These are phyloP conservation scores for Rosa rugosa DNA, from an alignment of 306 rosid genomes.

Conservation along the genomic window DNA sequence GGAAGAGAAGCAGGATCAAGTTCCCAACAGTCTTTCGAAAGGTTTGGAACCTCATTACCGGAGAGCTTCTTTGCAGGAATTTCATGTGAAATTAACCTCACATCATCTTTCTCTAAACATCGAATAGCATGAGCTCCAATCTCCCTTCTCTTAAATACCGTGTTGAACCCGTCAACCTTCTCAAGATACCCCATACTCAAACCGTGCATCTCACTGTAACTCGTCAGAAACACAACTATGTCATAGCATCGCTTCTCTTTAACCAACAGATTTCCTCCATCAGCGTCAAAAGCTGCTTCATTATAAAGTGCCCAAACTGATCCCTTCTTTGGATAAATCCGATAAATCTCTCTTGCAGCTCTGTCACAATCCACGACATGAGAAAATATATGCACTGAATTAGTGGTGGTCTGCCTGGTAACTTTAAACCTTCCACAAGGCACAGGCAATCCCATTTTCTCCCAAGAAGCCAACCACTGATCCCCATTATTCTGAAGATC, in stretches of 20 bases:
- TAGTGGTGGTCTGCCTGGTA: constrained; percentile 42
- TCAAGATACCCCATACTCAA: constrained; percentile 83
- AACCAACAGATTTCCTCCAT: constrained; percentile 31
- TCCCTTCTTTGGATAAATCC: constrained; percentile 85
- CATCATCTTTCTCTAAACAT: constrained; percentile 53
- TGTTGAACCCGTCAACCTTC: constrained; percentile 83
- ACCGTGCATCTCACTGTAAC: constrained; percentile 68
- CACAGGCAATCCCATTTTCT: constrained; percentile 55
- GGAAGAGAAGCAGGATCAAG: constrained; percentile 99
- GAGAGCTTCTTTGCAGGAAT: constrained; percentile 77
- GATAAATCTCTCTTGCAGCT: constrained; percentile 59
- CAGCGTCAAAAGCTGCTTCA: constrained; percentile 41
- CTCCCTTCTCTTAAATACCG: constrained; percentile 77
- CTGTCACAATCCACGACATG: constrained; percentile 72
- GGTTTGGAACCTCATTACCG: constrained; percentile 52
- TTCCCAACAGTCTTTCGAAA: constrained; percentile 77
- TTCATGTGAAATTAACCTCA: constrained; percentile 72
- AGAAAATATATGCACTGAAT: constrained; percentile 72
- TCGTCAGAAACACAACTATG: constrained; percentile 66
- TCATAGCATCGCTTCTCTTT: constrained; percentile 52
- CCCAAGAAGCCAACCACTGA: constrained; percentile 41
- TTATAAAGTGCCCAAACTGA: constrained; percentile 86
- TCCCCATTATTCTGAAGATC: constrained; percentile 59
- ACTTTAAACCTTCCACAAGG: constrained; percentile 86
- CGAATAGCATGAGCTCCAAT: constrained; percentile 65